Conservation (phyloP, 2,329 filamentous ascomycete species). For the Beauveria sp. region DNA sequence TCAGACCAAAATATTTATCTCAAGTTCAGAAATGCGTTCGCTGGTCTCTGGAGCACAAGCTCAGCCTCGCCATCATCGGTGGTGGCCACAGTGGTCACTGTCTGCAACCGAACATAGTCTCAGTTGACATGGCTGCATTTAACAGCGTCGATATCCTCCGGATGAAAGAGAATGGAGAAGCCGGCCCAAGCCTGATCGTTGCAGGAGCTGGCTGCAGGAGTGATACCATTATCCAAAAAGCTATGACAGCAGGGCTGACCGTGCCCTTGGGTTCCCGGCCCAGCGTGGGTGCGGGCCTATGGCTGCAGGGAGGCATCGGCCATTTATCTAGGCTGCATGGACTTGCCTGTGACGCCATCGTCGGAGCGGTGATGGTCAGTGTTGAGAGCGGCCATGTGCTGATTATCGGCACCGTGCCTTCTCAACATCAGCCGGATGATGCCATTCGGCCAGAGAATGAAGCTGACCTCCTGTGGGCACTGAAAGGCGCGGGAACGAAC, state of each 20-base stretch:
- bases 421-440: slow-evolving; percentile 30
- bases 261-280: slow-evolving; percentile 54
- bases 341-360: slow-evolving; percentile 48
- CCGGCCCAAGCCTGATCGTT: slow-evolving; percentile 32
- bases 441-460: slow-evolving; percentile 39
- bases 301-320: slow-evolving; percentile 59
- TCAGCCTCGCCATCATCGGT: slow-evolving; percentile 43
- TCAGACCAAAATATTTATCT: slow-evolving; percentile 36
- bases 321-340: slow-evolving; percentile 48
- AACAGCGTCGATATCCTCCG: slow-evolving; percentile 37
- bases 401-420: slow-evolving; percentile 38
- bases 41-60: slow-evolving; percentile 44
- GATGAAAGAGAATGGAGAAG: slow-evolving; percentile 13
- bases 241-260: slow-evolving; percentile 40
- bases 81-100: slow-evolving; percentile 56
- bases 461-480: slow-evolving; percentile 46
- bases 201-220: slow-evolving; percentile 49
- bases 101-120: slow-evolving; percentile 41
- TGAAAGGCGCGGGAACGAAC: slow-evolving; percentile 53
- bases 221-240: slow-evolving; percentile 41
- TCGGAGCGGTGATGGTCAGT: slow-evolving; percentile 53
- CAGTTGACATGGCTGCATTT: slow-evolving; percentile 53
- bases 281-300: slow-evolving; percentile 52
- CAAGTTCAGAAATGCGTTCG: slow-evolving; percentile 48
- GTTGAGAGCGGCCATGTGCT: slow-evolving; percentile 39